Evolutionary conservation across 2,329 filamentous ascomycete genomes (phyloP), one percentile per base, ranked within the genome.

Genomic region (Exophiala sideris): DNA sequence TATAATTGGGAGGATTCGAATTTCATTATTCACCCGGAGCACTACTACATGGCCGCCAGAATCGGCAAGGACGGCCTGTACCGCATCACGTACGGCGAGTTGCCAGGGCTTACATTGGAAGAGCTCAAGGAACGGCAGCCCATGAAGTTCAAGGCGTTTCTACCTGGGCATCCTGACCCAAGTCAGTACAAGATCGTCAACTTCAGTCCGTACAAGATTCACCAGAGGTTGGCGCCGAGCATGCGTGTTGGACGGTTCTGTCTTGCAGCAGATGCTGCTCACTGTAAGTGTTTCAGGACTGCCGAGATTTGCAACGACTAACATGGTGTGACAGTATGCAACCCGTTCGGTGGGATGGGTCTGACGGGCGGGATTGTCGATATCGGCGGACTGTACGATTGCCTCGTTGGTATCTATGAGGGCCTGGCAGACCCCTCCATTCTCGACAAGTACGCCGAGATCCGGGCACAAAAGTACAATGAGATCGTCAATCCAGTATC

Each of bases 311-410:
- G 39, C 21, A 33, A 16, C n/a, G 36, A 33, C 36, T 16, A 32
- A 7, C 9, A 12, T 33, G 29, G 16, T 20, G 21, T n/a, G 5
- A 24, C 24, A 57, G 57, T 60, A 48, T 58, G 55, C 45, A 60
- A 58, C 24, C 48, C 76, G 0, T 77, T 78, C 68, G 83, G 83
- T 42, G 83, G 83, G 0, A 70, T 85, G 12, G 83, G 83, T 1
- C 77, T 86, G 46, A 85, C 82, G 0, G 82, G 82, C 5, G 83
- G 83, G 0, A 81, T 86, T 50, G 80, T 82, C n/a, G 83, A 86
- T 59, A 76, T 83, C 2, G 82, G 80, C 9, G 80, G 81, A 0
- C 73, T 86, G 5, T 82, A 76, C 54, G 82, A 86, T 60, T 84
- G 82, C 62, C 73, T 86, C 8, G 65, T 67, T 7, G 74, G 73